phyloP scores from a whole-genome alignment of 495 filamentous ascomycete genomes.

The Xylaria telfairii region DNA sequence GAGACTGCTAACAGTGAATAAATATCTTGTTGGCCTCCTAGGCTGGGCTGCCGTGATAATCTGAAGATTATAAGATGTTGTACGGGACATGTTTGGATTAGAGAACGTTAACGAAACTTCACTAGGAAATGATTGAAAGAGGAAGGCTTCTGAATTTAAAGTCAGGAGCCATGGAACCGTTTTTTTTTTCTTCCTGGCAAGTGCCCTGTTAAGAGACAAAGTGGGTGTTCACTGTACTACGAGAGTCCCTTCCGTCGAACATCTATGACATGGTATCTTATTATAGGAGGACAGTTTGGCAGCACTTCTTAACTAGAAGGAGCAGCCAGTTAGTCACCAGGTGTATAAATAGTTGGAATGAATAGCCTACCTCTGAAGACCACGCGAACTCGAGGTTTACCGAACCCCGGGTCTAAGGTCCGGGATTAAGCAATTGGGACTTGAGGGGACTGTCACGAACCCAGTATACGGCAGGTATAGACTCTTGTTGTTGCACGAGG shows the following conservation, averaged over 20 bases:
- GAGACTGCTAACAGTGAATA: background rate
- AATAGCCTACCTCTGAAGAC: background rate
- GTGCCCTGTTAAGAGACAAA: background rate
- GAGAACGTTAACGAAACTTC: background rate
- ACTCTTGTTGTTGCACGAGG: no score
- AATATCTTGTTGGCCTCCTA: background rate
- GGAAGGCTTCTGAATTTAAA: background rate
- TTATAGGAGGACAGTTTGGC: background rate
- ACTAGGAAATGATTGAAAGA: background rate
- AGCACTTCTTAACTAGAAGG: background rate
- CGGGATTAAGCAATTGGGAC: background rate
- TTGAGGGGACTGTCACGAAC: background rate
- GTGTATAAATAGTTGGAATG: background rate
- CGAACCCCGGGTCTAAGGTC: background rate
- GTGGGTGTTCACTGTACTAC: background rate
- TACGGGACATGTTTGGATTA: background rate
- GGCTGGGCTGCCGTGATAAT: background rate
- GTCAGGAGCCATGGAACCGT: background rate
- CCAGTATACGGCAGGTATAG: no score
- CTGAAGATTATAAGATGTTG: background rate
- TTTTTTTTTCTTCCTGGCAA: background rate
- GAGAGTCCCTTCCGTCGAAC: background rate
- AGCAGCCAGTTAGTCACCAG: background rate
- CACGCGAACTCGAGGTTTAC: background rate
- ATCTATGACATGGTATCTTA: background rate